These are phyloP conservation scores for Fonsecaea nubica DNA, from an alignment of 2,329 filamentous ascomycete genomes.

Conservation along the genomic window DNA sequence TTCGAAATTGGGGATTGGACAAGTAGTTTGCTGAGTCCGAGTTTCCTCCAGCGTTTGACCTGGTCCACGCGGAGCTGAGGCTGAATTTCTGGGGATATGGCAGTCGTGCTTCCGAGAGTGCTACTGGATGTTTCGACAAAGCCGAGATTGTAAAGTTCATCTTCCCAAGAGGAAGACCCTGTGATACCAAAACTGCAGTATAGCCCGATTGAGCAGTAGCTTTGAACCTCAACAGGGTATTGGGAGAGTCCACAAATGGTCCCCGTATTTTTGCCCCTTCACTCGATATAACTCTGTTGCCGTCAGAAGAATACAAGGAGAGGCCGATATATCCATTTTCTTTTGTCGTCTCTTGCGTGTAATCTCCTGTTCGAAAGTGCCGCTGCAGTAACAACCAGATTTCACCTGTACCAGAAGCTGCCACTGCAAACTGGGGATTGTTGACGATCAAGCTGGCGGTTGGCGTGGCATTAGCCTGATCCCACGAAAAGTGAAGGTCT, in stretches of 20 bases:
- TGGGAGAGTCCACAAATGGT: conserved; percentile 92
- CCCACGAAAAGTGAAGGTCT: conserved; percentile 90
- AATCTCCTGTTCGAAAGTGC: conserved; percentile 77
- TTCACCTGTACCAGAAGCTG: conserved; percentile 61
- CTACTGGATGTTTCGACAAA: conserved; percentile 71
- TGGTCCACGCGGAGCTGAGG: conserved; percentile 73
- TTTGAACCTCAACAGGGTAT: conserved; percentile 81
- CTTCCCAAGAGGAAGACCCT: conserved; percentile 72
- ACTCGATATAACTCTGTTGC: conserved; percentile 74
- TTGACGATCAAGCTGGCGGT: conserved; percentile 55
- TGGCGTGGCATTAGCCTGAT: conserved; percentile 54
- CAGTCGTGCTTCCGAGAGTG: conserved; percentile 67
- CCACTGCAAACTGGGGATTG: conserved; percentile 67
- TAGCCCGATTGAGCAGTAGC: conserved; percentile 59
- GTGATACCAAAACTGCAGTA: conserved; percentile 76
- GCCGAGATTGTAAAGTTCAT: conserved; percentile 89
- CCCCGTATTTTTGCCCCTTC: conserved; percentile 75
- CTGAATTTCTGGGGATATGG: conserved; percentile 66
- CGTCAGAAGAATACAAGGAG: conserved; percentile 75
- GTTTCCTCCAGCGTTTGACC: conserved; percentile 82
- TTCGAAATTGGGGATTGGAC: conserved; percentile 84
- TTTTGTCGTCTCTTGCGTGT: conserved; percentile 56
- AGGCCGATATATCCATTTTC: conserved; percentile 85
- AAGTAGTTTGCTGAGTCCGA: conserved; percentile 76
- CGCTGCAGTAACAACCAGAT: conserved; percentile 87